These are phyloP conservation scores for Canavalia ensiformis DNA, from an alignment of 306 rosid species.

Conservation along the genomic window DNA sequence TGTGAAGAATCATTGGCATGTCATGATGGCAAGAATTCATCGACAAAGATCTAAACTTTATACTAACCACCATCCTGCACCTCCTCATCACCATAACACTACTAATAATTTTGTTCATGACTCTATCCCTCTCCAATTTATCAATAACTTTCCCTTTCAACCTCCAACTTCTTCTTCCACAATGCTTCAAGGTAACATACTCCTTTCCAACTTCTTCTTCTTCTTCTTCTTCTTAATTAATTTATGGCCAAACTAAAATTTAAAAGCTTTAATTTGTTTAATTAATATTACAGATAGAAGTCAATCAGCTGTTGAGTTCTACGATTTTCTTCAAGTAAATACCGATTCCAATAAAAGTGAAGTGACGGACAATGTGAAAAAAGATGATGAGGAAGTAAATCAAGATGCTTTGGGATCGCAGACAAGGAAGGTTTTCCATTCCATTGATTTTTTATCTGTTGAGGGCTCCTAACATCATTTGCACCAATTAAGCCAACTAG, in stretches of 20 bases:
- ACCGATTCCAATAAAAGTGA: slow-evolving; percentile 77
- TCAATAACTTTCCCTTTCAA: too few species aligned
- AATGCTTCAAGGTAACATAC: too few species aligned
- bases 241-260: too few species aligned
- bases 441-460: slow-evolving; percentile 67
- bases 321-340: slow-evolving; percentile 82
- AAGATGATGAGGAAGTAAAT: slow-evolving; percentile 83
- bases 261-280: too few species aligned
- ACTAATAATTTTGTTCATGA: too few species aligned
- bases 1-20: slow-evolving; percentile 98
- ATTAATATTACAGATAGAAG: slow-evolving; percentile 58
- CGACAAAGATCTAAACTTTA: slow-evolving; percentile 67
- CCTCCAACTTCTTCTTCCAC: too few species aligned
- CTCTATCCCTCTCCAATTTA: too few species aligned
- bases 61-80: too few species aligned
- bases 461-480: slow-evolving; percentile 41
- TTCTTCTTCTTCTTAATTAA: too few species aligned
- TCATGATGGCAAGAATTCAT: slow-evolving; percentile 85
- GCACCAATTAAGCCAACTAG: neutral
- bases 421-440: slow-evolving; percentile 45
- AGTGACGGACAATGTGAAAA: slow-evolving; percentile 71
- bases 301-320: slow-evolving; percentile 68
- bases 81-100: neutral
- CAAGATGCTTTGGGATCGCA: slow-evolving; percentile 50
- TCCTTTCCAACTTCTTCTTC: too few species aligned